Base-by-base conservation (phyloP, 2,329 filamentous ascomycete genomes). In the Alternaria conjuncta region DNA sequence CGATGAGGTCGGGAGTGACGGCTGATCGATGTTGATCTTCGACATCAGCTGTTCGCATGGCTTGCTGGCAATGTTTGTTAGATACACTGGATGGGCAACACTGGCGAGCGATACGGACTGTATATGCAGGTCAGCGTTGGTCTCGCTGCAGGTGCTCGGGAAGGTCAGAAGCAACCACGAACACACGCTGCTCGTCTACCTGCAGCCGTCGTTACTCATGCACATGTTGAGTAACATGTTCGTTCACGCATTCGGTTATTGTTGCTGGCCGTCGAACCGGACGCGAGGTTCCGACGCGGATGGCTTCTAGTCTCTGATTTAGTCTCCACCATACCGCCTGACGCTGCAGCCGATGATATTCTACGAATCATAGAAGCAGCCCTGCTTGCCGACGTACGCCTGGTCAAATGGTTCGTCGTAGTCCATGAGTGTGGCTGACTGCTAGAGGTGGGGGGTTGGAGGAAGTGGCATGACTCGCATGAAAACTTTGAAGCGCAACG, bases 221-320 rank as follows among this genome's bases (percentile, higher is more conserved):
- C 69, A 68, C 58, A 69, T 60, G 73, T 70, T 71, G 70, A 60
- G 71, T 71, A 73, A 73, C 70, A 54, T 60, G 67, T 64, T 73
- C 55, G 50, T 63, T 61, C 57, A 65, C 57, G 57, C 56, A 57
- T 50, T 57, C 71, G 73, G 72, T 56, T 70, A 70, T 63, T 69
- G 60, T 61, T 78, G 69, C 70, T 67, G 61, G 64, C 65, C 64
- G 63, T 66, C 67, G 69, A 74, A 66, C 69, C 70, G 70, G 72
- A 65, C 56, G 66, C 63, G 63, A 70, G 68, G 53, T 57, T 64
- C 64, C 65, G 65, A 66, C 54, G 62, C 67, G 60, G 61, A 61
- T 54, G 49, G 66, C 63, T 60, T 71, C 67, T 72, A 73, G 72
- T 64, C 55, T 26, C 46, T 54, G 30, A 53, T 60, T 53, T 71